Evolutionary conservation across 2,329 filamentous ascomycete genomes (phyloP), one percentile per base, ranked within the genome.

Genomic region (Cytospora schulzeri): DNA sequence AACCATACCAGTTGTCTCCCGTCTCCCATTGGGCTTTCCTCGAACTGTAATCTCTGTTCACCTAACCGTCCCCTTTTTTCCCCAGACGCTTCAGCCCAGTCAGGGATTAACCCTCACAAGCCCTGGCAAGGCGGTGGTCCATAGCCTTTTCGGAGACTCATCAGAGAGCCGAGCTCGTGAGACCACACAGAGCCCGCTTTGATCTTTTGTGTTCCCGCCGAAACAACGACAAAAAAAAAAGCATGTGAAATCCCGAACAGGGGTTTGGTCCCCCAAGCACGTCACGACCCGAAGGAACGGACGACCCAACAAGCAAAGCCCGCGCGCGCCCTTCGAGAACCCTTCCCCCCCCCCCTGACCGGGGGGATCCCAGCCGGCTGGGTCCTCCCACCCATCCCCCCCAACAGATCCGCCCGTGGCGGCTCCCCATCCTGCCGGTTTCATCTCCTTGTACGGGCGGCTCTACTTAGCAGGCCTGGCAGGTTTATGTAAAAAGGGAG

Each of bases 321-420:
- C n/a, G n/a, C n/a, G n/a, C n/a, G n/a, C n/a, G n/a, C 38, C 38
- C 22, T 24, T 48, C 48, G 52, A 35, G 29, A 19, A 28, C 14
- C 52, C n/a, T n/a, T n/a, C n/a, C n/a, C n/a, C n/a, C n/a, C n/a
- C n/a, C n/a, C 60, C 52, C 38, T 62, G 52, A 19, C 52, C 41
- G 52, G 60, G 38, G 55, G 35, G 28, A 9, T 56, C 55, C 52
- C 41, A 50, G 38, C 60, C 22, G n/a, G 45, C 45, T 48, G 45
- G 45, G n/a, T 12, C 7, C 45, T 48, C 12, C 41, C n/a, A 24
- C 45, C 45, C 45, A 48, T n/a, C n/a, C n/a, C n/a, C 41, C 22
- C 17, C 15, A 9, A 3, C 41, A n/a, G 41, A 45, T n/a, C 41
- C 41, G 41, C 41, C 31, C 9, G 41, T 45, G 41, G 22, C 5